Evolutionary conservation across 768 basidiomycete species (phyloP), one percentile per base, ranked within the genome.

Genomic region (Clavulina sp.): DNA sequence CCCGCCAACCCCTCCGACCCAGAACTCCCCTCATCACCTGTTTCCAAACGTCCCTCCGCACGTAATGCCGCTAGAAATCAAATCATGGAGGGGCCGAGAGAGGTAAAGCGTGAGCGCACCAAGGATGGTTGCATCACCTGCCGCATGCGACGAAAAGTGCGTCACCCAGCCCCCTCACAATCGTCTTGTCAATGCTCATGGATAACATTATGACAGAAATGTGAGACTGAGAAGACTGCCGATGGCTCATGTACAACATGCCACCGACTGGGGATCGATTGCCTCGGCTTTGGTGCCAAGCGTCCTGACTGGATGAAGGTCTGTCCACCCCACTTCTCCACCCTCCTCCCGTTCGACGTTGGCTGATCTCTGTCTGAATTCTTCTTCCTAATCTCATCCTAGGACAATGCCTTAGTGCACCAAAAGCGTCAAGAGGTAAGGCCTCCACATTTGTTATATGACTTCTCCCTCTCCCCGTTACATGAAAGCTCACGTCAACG

Each of bases 221-320:
- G 55, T 54, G 55, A 56, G 41, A 52, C 54, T 26, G 53, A 56
- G 28, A 46, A 40, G 19, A 26, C 13, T 13, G 40, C 52, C 23
- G 55, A 56, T 32, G 55, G 55, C 30, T 44, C 56, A 6, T 56
- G 55, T 38, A 49, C 48, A n/a, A 56, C 55, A 4, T 56, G 55
- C 34, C 28, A 29, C 28, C 55, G 55, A 7, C 38, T 56, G 24
- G 24, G 44, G 23, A 29, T 56, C 36, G 55, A 56, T 19, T 56
- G 55, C 36, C 47, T 56, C 23, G 55, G 55, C 40, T 56, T 40
- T 33, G 54, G 55, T 28, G 30, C 44, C 36, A 54, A 55, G 23
- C 44, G 55, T 23, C 53, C 53, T 21, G 53, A 54, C 24, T 54
- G 53, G 53, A 55, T 54, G 53, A 54, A 47, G 52, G 53, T 54